phyloP scores from a whole-genome alignment of 139 green algal genomes.

The Microglena sp. region DNA sequence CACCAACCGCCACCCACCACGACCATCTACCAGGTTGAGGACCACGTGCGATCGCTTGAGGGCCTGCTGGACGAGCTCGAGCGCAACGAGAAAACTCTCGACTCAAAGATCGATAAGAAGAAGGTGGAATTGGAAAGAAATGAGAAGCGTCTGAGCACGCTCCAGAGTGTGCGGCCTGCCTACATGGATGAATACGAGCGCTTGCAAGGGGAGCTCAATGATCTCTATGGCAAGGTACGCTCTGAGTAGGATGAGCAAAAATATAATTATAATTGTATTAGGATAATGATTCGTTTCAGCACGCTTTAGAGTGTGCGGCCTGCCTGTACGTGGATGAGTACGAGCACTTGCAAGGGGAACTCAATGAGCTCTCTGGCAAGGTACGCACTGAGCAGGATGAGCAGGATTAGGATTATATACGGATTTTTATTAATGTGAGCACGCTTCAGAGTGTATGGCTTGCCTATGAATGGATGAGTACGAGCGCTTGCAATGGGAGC shows the following conservation, averaged over 20 bases:
- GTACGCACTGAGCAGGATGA: neutral
- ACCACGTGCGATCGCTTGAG: conserved; percentile 34
- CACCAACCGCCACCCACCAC: too few species aligned
- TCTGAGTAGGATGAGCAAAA: neutral
- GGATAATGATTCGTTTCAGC: conserved; percentile 63
- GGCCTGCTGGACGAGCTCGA: conserved; percentile 45
- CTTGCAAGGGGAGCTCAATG: conserved; percentile 61
- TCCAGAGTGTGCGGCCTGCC: conserved; percentile 54
- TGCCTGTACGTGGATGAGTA: conserved; percentile 81
- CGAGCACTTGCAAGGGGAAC: conserved; percentile 63
- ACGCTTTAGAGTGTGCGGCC: conserved; percentile 54
- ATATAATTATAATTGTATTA: too few species aligned
- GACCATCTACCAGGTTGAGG: conserved; percentile 46
- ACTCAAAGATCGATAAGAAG: conserved; percentile 41
- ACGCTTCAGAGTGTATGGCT: conserved; percentile 53
- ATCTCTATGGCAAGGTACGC: conserved; percentile 38
- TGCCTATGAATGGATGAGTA: conserved; percentile 81
- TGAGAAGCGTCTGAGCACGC: conserved; percentile 63
- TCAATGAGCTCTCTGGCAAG: conserved; percentile 48
- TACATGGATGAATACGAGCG: conserved; percentile 83
- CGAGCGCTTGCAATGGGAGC: conserved; percentile 63
- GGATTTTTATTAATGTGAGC: too few species aligned
- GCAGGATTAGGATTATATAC: too few species aligned
- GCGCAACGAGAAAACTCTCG: conserved; percentile 48
- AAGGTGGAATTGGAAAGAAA: conserved; percentile 66